Base-by-base conservation (phyloP, 2,329 filamentous ascomycete genomes). In the Lanzia echinophila region DNA sequence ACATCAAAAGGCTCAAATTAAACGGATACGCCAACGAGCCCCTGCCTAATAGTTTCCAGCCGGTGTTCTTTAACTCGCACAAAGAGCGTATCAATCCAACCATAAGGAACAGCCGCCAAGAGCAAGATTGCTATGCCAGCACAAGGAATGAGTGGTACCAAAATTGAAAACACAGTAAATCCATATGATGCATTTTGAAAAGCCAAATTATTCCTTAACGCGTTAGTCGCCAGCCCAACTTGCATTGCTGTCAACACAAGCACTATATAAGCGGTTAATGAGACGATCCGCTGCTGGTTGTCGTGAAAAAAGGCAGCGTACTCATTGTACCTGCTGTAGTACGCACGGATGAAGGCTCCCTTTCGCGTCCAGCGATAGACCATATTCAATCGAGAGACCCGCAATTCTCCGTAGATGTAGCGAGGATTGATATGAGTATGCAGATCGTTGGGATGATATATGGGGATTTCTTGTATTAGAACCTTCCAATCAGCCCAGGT, bases 161-260 rank as follows among this genome's bases (percentile, higher is more conserved):
- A 13, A 24, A 79, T 75, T 0, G 73, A 68, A 52, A 79, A 77
- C 4, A 78, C 62, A 3, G 73, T 71, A 53, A 80, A 78, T 2
- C 74, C 75, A 55, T 75, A 75, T 1, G 71, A 71, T 1, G 70
- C 74, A 8, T 54, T 49, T 59, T 74, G 70, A 59, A 79, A 81
- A 0, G 60, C 53, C 0, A 55, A n/a, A 56, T 69, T 73, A 0
- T 64, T 56, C 0, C 44, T 46, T 1, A 76, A 67, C 22, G 44
- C 43, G 2, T 68, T 56, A 0, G 70, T 74, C 2, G 69, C 67
- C 11, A 77, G 62, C 0, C 72, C 74, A 12, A 77, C 73, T 63
- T 79, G 76, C 72, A 79, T 75, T 0, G 75, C 75, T 2, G 72
- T 72, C 32, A 79, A 65, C 17, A 77, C 66, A 15, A 79, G 59